A percentile compares a stretch with the other conserved stretches of the same genome.
Evolutionary conservation across 805 yeast genomes (phyloP).

Genomic region (Saturnispora hagleri): DNA sequence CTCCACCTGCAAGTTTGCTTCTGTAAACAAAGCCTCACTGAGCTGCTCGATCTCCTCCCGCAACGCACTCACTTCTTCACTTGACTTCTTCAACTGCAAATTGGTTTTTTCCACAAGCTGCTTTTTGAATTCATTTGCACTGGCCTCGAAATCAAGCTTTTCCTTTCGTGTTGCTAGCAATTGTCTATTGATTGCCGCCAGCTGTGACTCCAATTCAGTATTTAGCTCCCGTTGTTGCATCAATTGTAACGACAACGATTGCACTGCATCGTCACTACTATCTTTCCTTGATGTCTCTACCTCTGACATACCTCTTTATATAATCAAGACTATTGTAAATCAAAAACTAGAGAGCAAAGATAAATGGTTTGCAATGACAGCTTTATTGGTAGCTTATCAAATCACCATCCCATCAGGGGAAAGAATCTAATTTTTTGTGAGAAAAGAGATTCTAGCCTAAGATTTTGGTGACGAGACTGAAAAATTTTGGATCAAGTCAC

Average conservation of each 20-base stretch:
- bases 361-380: not conserved
- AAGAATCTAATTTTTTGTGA: not conserved
- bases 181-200: constrained; percentile 27
- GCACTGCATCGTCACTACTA: constrained; percentile 6
- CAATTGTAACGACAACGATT: constrained; percentile 20
- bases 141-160: constrained; percentile 7
- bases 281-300: not conserved
- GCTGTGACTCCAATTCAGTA: constrained; percentile 9
- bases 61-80: constrained; percentile 44
- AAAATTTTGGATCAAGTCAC: not conserved
- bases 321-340: not conserved
- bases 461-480: not conserved
- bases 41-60: constrained; percentile 73
- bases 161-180: constrained; percentile 23
- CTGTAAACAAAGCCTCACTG: constrained; percentile 67
- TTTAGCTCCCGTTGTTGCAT: constrained; percentile 21
- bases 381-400: not conserved
- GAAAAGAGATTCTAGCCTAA: no score
- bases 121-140: constrained; percentile 4
- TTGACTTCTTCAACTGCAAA: constrained; percentile 1
- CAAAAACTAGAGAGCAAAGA: not conserved
- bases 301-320: not conserved
- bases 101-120: constrained; percentile 4
- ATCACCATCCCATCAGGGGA: not conserved
- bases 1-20: constrained; percentile 79